Evolutionary conservation across 805 yeast species (phyloP).

Genomic region (Barnettozyma californica): DNA sequence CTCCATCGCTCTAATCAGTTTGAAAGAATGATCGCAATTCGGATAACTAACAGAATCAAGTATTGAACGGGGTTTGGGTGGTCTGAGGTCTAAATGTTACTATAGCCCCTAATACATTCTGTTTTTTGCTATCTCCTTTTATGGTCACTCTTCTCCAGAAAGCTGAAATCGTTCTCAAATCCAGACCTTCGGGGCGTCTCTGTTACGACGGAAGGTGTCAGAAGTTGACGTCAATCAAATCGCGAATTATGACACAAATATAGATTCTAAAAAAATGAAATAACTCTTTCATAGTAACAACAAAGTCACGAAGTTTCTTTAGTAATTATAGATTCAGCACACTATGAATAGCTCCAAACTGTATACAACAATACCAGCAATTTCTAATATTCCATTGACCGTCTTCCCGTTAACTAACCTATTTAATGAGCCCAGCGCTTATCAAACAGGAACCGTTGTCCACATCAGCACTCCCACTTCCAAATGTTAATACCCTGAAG

Average conservation of each 20-base stretch:
- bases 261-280: background rate
- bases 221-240: background rate
- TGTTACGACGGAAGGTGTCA: background rate
- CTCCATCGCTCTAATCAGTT: too few relatives aligned
- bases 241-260: background rate
- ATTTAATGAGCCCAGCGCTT: background rate
- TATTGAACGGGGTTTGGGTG: too few relatives aligned
- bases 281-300: background rate
- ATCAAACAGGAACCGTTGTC: slow-evolving; percentile 2
- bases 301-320: background rate
- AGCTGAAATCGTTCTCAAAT: too few relatives aligned
- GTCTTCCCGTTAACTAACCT: background rate
- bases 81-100: too few relatives aligned
- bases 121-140: too few relatives aligned
- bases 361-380: background rate
- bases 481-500: background rate
- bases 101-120: too few relatives aligned
- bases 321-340: background rate
- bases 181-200: too few relatives aligned
- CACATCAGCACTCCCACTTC: background rate
- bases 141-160: too few relatives aligned
- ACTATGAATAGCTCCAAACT: background rate
- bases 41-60: too few relatives aligned
- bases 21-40: too few relatives aligned
- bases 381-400: background rate